These are phyloP conservation scores for Alloascoidea hylecoeti DNA, from an alignment of 805 yeast species.

Conservation along the genomic window DNA sequence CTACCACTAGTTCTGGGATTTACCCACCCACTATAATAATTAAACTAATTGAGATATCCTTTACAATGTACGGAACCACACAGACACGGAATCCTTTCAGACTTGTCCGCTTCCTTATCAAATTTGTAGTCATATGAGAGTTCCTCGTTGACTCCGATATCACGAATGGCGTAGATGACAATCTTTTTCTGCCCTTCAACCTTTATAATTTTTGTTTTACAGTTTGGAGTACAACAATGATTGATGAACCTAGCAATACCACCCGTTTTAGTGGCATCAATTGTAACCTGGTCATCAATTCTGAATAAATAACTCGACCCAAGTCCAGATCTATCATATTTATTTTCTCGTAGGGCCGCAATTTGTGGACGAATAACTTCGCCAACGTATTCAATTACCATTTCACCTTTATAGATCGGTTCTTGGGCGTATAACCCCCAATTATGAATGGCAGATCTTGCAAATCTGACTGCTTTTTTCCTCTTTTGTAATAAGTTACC, in stretches of 20 bases:
- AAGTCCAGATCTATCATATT: slow-evolving; percentile 65
- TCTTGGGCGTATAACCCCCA: slow-evolving; percentile 83
- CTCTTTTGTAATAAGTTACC: slow-evolving; percentile 68
- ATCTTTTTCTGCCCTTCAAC: slow-evolving; percentile 76
- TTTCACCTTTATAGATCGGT: slow-evolving; percentile 73
- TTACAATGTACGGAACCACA: slow-evolving; percentile 83
- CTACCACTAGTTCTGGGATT: too few relatives aligned
- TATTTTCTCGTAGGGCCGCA: slow-evolving; percentile 67
- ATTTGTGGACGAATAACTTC: slow-evolving; percentile 75
- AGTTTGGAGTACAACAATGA: slow-evolving; percentile 79
- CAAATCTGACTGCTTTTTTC: slow-evolving; percentile 75
- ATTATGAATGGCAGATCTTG: slow-evolving; percentile 75
- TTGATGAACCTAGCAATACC: slow-evolving; percentile 81
- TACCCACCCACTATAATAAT: too few relatives aligned
- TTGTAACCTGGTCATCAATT: slow-evolving; percentile 72
- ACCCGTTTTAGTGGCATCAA: slow-evolving; percentile 80
- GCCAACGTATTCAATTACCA: slow-evolving; percentile 83
- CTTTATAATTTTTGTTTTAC: slow-evolving; percentile 77
- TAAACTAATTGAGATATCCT: slow-evolving; percentile 68
- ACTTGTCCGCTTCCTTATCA: slow-evolving; percentile 71
- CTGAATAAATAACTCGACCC: slow-evolving; percentile 76
- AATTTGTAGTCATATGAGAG: slow-evolving; percentile 76
- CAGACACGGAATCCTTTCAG: slow-evolving; percentile 67
- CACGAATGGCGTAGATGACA: slow-evolving; percentile 72
- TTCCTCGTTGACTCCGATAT: slow-evolving; percentile 69